Evolutionary conservation across 805 yeast species (phyloP), one percentile per base, ranked within the genome.

Genomic region (Saccharomycopsis guyanensis): DNA sequence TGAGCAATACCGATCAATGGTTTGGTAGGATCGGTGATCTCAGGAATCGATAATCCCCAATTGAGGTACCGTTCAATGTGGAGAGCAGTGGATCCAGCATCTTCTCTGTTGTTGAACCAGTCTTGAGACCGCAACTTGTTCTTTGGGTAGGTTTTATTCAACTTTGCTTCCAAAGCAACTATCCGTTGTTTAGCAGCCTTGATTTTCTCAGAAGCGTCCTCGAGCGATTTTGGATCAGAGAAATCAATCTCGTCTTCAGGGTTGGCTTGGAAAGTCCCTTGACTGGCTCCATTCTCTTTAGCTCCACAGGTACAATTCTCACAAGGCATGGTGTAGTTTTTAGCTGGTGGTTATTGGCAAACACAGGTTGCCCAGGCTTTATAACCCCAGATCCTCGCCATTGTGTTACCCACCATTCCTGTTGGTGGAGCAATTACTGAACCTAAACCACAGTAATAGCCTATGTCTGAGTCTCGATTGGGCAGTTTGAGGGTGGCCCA

Each of bases 41-140:
- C 54, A 2, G 54, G 54, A 20, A 47, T 38, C 13, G 59, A 54
- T 16, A 56, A 47, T 3, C 60, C 60, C 43, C 53, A 55, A 40
- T 57, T 57, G 23, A 57, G 47, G 42, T 57, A 57, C 16, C 59
- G 43, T 42, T 57, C 60, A 31, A 57, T 42, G 44, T 57, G 56
- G 13, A 57, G 38, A 3, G 60, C 60, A 19, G 59, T 57, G 45
- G 54, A 50, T 24, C 52, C 57, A 16, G 59, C 56, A 32, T 56
- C 55, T 10, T 43, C 48, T 27, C 29, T 34, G 35, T 57, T 53
- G 45, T 55, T 50, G 43, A 57, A 57, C 60, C 60, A 57, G 22
- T 54, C 45, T 27, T 49, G 38, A 18, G 58, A 55, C 8, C 60
- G 44, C 29, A 52, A 48, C n/a, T 39, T 23, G 16, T 50, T 31